Conservation (phyloP, 164 flowering plant genomes). For the Kalanchoe fedtschenkoi region DNA sequence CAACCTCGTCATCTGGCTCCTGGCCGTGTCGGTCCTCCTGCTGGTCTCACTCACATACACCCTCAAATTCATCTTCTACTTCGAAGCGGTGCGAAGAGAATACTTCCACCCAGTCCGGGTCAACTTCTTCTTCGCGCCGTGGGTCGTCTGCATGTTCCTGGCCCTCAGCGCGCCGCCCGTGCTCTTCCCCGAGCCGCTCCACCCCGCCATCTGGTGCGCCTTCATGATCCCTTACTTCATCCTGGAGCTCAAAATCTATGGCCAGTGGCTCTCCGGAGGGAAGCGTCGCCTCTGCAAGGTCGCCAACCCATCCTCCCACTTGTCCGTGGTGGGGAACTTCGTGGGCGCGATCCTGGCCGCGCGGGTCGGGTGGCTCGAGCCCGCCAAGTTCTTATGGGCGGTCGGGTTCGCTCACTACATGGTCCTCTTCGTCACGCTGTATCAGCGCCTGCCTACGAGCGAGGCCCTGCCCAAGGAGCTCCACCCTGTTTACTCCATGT, state of each 20-base stretch:
- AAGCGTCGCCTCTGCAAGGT: slow-evolving; percentile 77
- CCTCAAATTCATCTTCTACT: slow-evolving; percentile 72
- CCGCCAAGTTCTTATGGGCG: slow-evolving; percentile 91
- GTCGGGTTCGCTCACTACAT: slow-evolving; percentile 89
- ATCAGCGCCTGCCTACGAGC: slow-evolving; percentile 86
- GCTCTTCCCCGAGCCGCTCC: slow-evolving; percentile 25
- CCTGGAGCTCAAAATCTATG: slow-evolving; percentile 89
- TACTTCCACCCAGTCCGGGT: slow-evolving; percentile 82
- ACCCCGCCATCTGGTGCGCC: slow-evolving; percentile 65
- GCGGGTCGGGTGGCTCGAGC: slow-evolving; percentile 76
- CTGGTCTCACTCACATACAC: slow-evolving; percentile 46
- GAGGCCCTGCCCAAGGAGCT: slow-evolving; percentile 88
- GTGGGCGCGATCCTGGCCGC: slow-evolving; percentile 86
- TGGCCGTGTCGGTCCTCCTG: slow-evolving; percentile 49
- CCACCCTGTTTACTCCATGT: slow-evolving; percentile 96
- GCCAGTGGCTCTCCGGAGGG: slow-evolving; percentile 96
- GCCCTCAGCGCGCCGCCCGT: slow-evolving; percentile 60
- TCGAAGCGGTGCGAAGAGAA: slow-evolving; percentile 88
- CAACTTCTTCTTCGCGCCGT: slow-evolving; percentile 97
- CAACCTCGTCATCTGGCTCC: slow-evolving; percentile 64
- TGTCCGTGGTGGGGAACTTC: slow-evolving; percentile 90
- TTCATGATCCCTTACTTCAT: slow-evolving; percentile 68
- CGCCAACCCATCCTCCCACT: slow-evolving; percentile 85
- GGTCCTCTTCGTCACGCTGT: slow-evolving; percentile 82
- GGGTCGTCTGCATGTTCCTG: slow-evolving; percentile 89